These are phyloP conservation scores for Oehlia diaphana DNA, from an alignment of 192 early-diverging fungal species.

Conservation along the genomic window DNA sequence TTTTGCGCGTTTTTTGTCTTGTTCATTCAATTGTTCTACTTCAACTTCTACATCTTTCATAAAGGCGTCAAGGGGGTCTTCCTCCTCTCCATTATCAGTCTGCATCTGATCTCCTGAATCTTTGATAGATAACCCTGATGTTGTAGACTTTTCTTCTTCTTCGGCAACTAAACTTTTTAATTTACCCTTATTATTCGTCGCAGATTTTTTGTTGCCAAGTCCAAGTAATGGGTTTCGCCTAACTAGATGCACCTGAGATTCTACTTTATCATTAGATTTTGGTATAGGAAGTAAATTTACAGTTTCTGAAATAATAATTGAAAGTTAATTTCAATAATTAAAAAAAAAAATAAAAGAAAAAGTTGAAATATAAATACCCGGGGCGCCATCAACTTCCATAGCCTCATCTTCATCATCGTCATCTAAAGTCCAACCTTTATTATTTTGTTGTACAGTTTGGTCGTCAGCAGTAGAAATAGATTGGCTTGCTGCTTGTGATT, in stretches of 20 bases:
- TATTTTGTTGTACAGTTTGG: constrained; percentile 30
- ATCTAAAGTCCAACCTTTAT: constrained; percentile 62
- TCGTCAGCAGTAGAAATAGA: neutral
- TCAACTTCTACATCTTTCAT: constrained; percentile 84
- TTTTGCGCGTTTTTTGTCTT: constrained; percentile 48
- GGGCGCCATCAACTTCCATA: constrained; percentile 37
- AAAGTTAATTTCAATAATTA: neutral
- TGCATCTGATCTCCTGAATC: constrained; percentile 2
- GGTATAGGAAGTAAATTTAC: constrained; percentile 19
- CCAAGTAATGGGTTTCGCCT: constrained; percentile 24
- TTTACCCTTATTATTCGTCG: constrained; percentile 13
- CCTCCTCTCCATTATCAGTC: constrained; percentile 41
- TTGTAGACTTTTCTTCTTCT: constrained; percentile 16
- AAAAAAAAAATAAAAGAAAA: neutral
- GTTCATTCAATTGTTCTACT: constrained; percentile 66
- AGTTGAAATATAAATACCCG: neutral
- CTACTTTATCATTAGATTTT: constrained; percentile 16
- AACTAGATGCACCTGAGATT: neutral
- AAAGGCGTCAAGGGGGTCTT: constrained; percentile 80
- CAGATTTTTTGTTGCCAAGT: constrained; percentile 16
- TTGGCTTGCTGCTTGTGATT: constrained; percentile 26
- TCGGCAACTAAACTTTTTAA: neutral
- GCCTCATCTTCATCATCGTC: constrained; percentile 67
- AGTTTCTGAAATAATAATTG: neutral
- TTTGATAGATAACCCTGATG: constrained; percentile 26